phyloP scores from a whole-genome alignment of 2,329 filamentous ascomycete genomes.

The Drechslerella dactyloides region DNA sequence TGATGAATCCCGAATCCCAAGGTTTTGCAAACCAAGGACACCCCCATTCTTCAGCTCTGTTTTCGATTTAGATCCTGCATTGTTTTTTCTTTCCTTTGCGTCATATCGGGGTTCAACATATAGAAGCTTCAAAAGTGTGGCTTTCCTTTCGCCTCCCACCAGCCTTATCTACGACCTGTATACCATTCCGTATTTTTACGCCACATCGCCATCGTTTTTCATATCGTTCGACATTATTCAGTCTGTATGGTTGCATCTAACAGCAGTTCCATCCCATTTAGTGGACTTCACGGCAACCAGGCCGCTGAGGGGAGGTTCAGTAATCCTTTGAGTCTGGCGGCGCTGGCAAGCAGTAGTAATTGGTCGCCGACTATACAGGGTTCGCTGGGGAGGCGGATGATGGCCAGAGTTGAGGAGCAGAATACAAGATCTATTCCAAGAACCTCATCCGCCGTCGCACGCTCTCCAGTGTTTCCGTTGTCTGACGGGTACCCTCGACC shows the following conservation, averaged over 20 bases:
- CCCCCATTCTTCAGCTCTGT: slow-evolving; percentile 40
- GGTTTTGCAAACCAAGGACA: slow-evolving; percentile 45
- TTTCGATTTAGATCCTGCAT: slow-evolving; percentile 49
- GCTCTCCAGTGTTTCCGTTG: slow-evolving; percentile 33
- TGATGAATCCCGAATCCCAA: slow-evolving; percentile 42
- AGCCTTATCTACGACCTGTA: slow-evolving; percentile 32
- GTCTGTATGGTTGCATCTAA: slow-evolving; percentile 51
- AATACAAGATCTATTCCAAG: slow-evolving; percentile 48
- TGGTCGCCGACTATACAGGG: slow-evolving; percentile 45
- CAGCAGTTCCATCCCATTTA: slow-evolving; percentile 48
- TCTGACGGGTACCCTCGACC: slow-evolving; percentile 43
- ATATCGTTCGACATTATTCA: slow-evolving; percentile 33
- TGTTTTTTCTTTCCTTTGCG: slow-evolving; percentile 49
- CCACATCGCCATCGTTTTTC: slow-evolving; percentile 23
- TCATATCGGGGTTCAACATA: slow-evolving; percentile 48
- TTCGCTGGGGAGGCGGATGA: slow-evolving; percentile 46
- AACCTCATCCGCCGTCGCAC: slow-evolving; percentile 36
- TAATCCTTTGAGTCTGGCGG: slow-evolving; percentile 49
- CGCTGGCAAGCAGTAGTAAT: slow-evolving; percentile 40
- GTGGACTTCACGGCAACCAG: slow-evolving; percentile 47
- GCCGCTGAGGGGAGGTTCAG: slow-evolving; percentile 47
- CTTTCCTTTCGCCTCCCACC: slow-evolving; percentile 28
- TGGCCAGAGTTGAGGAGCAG: slow-evolving; percentile 50
- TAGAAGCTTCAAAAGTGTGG: slow-evolving; percentile 40
- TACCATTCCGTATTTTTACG: slow-evolving; percentile 16